Evolutionary conservation across 768 basidiomycete species (phyloP).

Genomic region (Amanita pseudoporphyria): DNA sequence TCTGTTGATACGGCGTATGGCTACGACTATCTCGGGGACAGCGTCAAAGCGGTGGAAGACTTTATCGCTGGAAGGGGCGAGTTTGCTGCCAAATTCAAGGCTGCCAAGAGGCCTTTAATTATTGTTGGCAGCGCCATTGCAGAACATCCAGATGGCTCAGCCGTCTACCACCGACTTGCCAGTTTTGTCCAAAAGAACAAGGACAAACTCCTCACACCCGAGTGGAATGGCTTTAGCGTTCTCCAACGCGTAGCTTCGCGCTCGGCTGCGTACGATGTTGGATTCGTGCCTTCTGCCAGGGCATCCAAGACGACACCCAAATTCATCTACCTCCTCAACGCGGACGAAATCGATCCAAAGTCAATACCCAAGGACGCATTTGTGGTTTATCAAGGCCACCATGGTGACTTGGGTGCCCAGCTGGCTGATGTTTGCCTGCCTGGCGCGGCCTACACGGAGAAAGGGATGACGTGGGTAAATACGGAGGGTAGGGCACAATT

Average conservation of each 20-base stretch:
- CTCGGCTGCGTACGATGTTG: slow-evolving; percentile 89
- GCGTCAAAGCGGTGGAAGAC: slow-evolving; percentile 63
- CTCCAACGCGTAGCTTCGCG: slow-evolving; percentile 94
- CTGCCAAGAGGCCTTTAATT: slow-evolving; percentile 86
- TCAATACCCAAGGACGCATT: slow-evolving; percentile 88
- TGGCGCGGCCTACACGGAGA: slow-evolving; percentile 89
- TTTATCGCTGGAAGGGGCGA: slow-evolving; percentile 70
- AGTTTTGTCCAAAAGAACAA: slow-evolving; percentile 77
- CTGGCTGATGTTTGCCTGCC: slow-evolving; percentile 97
- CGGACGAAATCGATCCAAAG: slow-evolving; percentile 85
- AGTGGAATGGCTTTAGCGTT: slow-evolving; percentile 94
- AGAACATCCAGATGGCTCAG: slow-evolving; percentile 80
- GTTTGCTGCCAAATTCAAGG: slow-evolving; percentile 82
- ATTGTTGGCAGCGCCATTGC: slow-evolving; percentile 82
- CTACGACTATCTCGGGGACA: slow-evolving; percentile 82
- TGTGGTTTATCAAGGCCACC: slow-evolving; percentile 98
- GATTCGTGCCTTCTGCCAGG: slow-evolving; percentile 79
- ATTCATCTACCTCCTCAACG: slow-evolving; percentile 94
- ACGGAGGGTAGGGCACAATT: slow-evolving; percentile 91
- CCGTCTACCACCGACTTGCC: slow-evolving; percentile 65
- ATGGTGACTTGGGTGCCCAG: slow-evolving; percentile 94
- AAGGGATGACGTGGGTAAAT: slow-evolving; percentile 87
- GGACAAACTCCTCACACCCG: slow-evolving; percentile 64
- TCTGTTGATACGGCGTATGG: slow-evolving; percentile 87
- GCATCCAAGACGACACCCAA: slow-evolving; percentile 75